A percentile compares a stretch with the other conserved stretches of the same genome.
phyloP scores from a whole-genome alignment of 805 yeast genomes.

The Saccharomyces mikatae region DNA sequence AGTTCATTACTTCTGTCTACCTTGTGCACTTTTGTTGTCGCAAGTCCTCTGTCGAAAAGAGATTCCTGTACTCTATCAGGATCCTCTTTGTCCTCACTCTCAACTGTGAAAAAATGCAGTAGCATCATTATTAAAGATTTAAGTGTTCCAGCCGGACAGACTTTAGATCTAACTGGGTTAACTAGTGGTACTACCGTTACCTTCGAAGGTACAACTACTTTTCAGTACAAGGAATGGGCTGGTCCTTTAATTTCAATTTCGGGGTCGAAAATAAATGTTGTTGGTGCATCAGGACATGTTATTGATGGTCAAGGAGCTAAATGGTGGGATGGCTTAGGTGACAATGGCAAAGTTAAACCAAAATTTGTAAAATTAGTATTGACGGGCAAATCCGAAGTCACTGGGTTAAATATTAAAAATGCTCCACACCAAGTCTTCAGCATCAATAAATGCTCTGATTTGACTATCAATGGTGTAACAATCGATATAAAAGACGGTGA shows the following conservation, averaged over 20 bases:
- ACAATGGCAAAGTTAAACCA: slow-evolving; percentile 11
- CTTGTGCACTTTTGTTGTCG: not conserved
- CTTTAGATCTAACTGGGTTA: slow-evolving; percentile 11
- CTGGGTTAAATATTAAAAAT: slow-evolving; percentile 9
- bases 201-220: slow-evolving; percentile 12
- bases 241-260: slow-evolving; percentile 12
- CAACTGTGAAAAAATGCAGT: slow-evolving; percentile 6
- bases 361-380: slow-evolving; percentile 9
- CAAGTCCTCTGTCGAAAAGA: slow-evolving; percentile 1
- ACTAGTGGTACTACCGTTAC: slow-evolving; percentile 10
- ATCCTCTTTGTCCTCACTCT: not conserved
- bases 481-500: slow-evolving; percentile 10
- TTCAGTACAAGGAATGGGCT: slow-evolving; percentile 11
- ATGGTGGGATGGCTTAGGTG: slow-evolving; percentile 17
- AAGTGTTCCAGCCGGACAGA: slow-evolving; percentile 14
- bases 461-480: slow-evolving; percentile 4
- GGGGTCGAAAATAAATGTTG: slow-evolving; percentile 10
- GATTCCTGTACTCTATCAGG: slow-evolving; percentile 1
- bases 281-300: slow-evolving; percentile 11
- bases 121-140: slow-evolving; percentile 6
- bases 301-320: slow-evolving; percentile 11
- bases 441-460: slow-evolving; percentile 3
- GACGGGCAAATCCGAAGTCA: slow-evolving; percentile 4
- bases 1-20: not conserved
- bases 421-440: slow-evolving; percentile 10